Conservation (phyloP, 164 flowering plant genomes). For the Cinnamomum chago region DNA sequence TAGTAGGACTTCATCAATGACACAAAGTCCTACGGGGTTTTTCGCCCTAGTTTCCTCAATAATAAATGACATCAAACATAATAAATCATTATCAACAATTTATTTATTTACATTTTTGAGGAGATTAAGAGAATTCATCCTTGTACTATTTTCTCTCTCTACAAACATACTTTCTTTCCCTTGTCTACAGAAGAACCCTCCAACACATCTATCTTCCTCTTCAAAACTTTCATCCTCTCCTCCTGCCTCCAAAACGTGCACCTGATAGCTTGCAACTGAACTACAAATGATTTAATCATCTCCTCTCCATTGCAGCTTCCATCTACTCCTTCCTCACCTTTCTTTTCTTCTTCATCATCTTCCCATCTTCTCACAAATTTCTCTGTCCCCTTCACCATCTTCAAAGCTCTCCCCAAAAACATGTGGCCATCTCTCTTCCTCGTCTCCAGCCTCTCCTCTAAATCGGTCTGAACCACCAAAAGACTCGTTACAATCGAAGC, state of each 20-base stretch:
- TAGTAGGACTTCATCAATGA: too few species aligned
- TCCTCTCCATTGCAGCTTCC: background rate
- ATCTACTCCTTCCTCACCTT: background rate
- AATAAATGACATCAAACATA: too few species aligned
- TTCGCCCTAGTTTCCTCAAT: too few species aligned
- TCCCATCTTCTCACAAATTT: background rate
- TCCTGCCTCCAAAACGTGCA: background rate
- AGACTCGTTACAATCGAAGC: background rate
- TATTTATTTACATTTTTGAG: too few species aligned
- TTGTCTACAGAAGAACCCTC: background rate
- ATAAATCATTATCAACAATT: too few species aligned
- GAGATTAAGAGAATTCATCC: too few species aligned
- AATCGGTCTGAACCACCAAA: background rate
- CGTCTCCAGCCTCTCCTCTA: background rate
- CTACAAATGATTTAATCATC: background rate
- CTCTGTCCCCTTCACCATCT: background rate
- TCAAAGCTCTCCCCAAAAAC: background rate
- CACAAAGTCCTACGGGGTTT: too few species aligned
- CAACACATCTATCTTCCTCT: background rate
- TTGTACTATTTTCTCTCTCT: background rate
- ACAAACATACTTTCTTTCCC: background rate
- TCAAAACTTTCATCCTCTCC: background rate
- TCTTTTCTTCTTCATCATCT: background rate
- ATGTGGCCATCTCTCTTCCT: background rate
- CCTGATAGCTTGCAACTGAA: background rate